These are phyloP conservation scores for Penicillium verhagenii DNA, from an alignment of 495 filamentous ascomycete species.

Conservation along the genomic window DNA sequence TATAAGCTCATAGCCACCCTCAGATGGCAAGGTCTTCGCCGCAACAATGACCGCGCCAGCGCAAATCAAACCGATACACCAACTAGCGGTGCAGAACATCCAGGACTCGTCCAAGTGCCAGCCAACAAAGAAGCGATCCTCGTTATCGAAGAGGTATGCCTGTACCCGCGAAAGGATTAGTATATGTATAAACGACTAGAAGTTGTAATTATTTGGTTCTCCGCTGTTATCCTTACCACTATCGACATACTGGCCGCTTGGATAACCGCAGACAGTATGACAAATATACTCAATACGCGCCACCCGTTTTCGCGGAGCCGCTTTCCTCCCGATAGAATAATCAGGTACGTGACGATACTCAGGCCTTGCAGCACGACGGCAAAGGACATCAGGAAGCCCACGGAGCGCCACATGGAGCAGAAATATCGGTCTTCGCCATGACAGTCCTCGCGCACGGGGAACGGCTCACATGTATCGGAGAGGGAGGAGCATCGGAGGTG, in stretches of 20 bases:
- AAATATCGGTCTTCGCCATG: conserved; percentile 70
- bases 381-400: conserved; percentile 84
- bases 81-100: conserved; percentile 74
- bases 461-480: conserved; percentile 53
- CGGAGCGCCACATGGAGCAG: conserved; percentile 86
- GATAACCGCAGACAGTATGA: conserved; percentile 58
- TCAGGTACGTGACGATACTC: conserved; percentile 68
- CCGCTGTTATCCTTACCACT: conserved; percentile 59
- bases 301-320: conserved; percentile 73
- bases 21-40: conserved; percentile 66
- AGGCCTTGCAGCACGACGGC: conserved; percentile 73
- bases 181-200: no score
- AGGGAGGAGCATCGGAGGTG: conserved; percentile 75
- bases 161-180: conserved; percentile 27
- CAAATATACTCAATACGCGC: conserved; percentile 64
- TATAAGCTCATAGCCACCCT: conserved; percentile 83
- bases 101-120: conserved; percentile 80
- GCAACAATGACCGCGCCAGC: conserved; percentile 61
- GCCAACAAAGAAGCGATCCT: conserved; percentile 81
- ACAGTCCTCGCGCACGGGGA: conserved; percentile 65
- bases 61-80: conserved; percentile 60
- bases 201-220: no score
- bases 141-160: conserved; percentile 81
- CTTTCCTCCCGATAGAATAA: conserved; percentile 75
- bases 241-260: conserved; percentile 72